Percentiles rank a stretch among this genome's conserved stretches.
These are phyloP conservation scores for Piromyces sp. DNA, from an alignment of 192 early-diverging fungal species.

Conservation along the genomic window DNA sequence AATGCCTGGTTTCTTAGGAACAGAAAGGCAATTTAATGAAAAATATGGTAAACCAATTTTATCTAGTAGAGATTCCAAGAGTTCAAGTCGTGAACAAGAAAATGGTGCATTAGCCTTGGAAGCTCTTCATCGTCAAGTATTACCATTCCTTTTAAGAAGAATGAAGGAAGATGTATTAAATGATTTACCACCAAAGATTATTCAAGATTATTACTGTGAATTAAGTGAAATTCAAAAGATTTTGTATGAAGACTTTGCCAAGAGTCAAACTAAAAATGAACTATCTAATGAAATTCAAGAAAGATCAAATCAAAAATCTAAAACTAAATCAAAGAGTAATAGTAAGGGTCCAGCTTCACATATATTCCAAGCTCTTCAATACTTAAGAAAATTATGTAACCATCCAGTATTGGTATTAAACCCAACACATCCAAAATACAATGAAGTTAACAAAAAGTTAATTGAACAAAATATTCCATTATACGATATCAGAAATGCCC, in stretches of 20 bases:
- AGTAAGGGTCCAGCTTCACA: constrained; percentile 43
- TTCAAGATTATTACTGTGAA: constrained; percentile 98
- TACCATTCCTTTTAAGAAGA: constrained; percentile 85
- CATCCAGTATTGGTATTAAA: constrained; percentile 84
- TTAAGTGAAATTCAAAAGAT: constrained; percentile 71
- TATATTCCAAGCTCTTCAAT: constrained; percentile 96
- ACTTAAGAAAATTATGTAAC: constrained; percentile 86
- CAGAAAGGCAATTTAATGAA: constrained; percentile 87
- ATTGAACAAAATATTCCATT: constrained; percentile 29
- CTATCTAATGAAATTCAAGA: constrained; percentile 11
- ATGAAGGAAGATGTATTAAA: constrained; percentile 95
- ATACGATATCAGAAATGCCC: constrained; percentile 60
- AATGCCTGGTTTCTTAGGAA: constrained; percentile 95
- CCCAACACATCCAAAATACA: constrained; percentile 70
- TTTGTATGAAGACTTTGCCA: constrained; percentile 86
- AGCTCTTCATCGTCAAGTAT: constrained; percentile 84
- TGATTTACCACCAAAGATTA: constrained; percentile 97
- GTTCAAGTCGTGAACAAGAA: constrained; percentile 32
- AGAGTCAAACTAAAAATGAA: constrained; percentile 28
- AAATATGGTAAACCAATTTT: constrained; percentile 83
- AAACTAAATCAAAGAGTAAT: background rate
- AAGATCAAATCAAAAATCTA: constrained; percentile 22
- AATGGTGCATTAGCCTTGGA: constrained; percentile 70
- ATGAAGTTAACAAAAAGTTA: constrained; percentile 43
- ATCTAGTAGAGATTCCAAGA: constrained; percentile 74